Percentiles rank a stretch among this genome's conserved stretches.
Conservation (phyloP, 768 basidiomycete genomes). For the Harrya chromipes region DNA sequence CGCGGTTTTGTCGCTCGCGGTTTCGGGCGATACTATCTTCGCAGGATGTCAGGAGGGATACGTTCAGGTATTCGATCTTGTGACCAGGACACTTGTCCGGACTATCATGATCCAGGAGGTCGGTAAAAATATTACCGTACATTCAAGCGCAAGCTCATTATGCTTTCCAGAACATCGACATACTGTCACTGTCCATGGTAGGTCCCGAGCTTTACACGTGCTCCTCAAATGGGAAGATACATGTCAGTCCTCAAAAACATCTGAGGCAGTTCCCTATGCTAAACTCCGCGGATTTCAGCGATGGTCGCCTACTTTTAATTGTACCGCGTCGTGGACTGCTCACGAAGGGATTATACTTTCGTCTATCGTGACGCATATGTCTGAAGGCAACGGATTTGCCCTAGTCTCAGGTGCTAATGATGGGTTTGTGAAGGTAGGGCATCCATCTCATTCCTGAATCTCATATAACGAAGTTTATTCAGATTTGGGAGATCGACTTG, state of each 20-base stretch:
- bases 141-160: background rate
- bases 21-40: conserved; percentile 75
- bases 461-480: background rate
- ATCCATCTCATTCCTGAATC: background rate
- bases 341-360: conserved; percentile 84
- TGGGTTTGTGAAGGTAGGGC: conserved; percentile 70
- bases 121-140: conserved; percentile 4
- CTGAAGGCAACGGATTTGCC: conserved; percentile 21
- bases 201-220: conserved; percentile 63
- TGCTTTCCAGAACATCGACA: conserved; percentile 60
- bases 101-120: conserved; percentile 87
- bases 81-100: conserved; percentile 82
- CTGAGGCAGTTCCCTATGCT: background rate
- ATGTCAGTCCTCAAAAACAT: conserved; percentile 40
- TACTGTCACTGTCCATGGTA: conserved; percentile 75
- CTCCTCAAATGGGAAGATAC: conserved; percentile 64
- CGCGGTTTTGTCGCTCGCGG: conserved; percentile 78
- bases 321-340: conserved; percentile 76
- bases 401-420: conserved; percentile 86
- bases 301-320: conserved; percentile 83
- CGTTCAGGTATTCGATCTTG: conserved; percentile 87
- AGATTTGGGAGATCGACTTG: conserved; percentile 57
- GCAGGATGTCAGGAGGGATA: conserved; percentile 95
- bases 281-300: conserved; percentile 41
- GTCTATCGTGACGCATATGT: conserved; percentile 53